Evolutionary conservation across 163 green algal genomes (phyloP), one percentile per base, ranked within the genome.

Genomic region (Chloromonas sp.): DNA sequence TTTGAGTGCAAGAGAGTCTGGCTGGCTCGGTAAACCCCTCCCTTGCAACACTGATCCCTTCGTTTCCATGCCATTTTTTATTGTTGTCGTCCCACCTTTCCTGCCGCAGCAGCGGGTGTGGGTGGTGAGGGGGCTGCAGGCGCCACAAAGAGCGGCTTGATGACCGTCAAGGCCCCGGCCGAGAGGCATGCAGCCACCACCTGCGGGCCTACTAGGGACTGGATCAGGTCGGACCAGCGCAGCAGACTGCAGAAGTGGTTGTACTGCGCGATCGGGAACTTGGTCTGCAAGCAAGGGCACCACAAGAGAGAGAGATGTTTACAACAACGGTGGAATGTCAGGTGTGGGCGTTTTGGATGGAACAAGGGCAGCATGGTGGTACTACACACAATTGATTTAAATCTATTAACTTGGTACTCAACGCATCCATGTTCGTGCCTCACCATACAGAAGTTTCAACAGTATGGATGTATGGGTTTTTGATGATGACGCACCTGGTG

Each of bases 151-250:
- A 59, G 71, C 13, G 71, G 71, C 71, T 79, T 79, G 71, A 5
- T 14, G 5, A 79, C 5, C 71, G 5, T 36, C 13, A 79, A 2
- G 2, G 5, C 2, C 13, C 71, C 71, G 5, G 13, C 13, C 13
- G 71, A 11, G 5, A 79, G 14, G 5, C 5, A 59, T 2, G 5
- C 13, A 3, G 5, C 71, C 71, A 79, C 71, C 71, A 79, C 13
- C 13, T 36, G 13, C 5, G 14, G 1, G 59, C 90, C 92, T 14
- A 74, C 87, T 14, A 88, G 84, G 82, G 88, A 78, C 83, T 94
- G 87, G 0, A 97, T 82, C 58, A 93, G 83, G 86, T 96, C 93
- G 13, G 88, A 91, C 93, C 93, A 95, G 70, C 93, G 89, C 36
- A 96, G 85, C 60, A 96, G 81, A 86, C 90, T 92, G 82, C 79